Evolutionary conservation across 2,329 filamentous ascomycete genomes (phyloP).

Genomic region (Aspergillus fijiensis): DNA sequence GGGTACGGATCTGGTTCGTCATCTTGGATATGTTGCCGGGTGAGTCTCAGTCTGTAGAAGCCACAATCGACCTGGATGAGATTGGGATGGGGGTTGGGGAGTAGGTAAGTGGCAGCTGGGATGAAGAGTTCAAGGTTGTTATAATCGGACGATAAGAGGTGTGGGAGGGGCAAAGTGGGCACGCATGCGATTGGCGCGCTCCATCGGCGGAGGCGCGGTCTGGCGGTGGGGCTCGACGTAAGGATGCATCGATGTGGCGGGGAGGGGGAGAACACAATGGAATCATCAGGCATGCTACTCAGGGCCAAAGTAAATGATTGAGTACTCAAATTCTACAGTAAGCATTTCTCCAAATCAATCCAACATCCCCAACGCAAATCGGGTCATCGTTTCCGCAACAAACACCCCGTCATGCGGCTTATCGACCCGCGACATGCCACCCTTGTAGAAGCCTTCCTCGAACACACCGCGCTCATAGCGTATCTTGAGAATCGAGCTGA

Average conservation of each 20-base stretch:
- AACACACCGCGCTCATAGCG: constrained; percentile 26
- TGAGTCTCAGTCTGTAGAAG: background rate
- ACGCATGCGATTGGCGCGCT: background rate
- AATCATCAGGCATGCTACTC: background rate
- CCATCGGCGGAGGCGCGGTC: background rate
- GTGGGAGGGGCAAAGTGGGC: background rate
- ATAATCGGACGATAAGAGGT: constrained; percentile 4
- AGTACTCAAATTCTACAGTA: no score
- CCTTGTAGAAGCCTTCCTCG: constrained; percentile 22
- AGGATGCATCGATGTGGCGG: no score
- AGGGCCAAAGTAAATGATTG: no score
- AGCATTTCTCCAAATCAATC: background rate
- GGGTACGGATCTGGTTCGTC: constrained; percentile 54
- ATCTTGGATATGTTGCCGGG: constrained; percentile 14
- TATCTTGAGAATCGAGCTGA: constrained; percentile 34
- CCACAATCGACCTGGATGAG: background rate
- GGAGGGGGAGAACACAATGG: background rate
- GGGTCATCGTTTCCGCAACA: constrained; percentile 17
- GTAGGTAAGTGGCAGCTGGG: background rate
- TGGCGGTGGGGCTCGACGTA: background rate
- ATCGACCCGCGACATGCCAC: constrained; percentile 19
- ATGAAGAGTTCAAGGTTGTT: background rate
- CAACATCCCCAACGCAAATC: constrained; percentile 1
- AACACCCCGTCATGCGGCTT: constrained; percentile 26
- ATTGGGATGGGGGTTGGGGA: background rate